These are phyloP conservation scores for Fusarium fracticaudum DNA, from an alignment of 2,329 filamentous ascomycete genomes.

Conservation along the genomic window DNA sequence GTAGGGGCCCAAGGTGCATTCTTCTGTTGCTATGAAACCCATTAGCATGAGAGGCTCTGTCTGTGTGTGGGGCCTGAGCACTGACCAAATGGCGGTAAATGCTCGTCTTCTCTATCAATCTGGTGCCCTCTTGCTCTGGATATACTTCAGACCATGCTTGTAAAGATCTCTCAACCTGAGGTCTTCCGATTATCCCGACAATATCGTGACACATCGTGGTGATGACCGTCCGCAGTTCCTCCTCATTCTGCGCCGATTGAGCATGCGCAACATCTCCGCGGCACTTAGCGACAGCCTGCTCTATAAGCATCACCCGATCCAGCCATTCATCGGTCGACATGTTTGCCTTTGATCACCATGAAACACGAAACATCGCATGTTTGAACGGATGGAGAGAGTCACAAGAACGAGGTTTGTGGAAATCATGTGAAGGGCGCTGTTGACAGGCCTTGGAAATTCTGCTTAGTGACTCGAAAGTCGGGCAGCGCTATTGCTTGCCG, in stretches of 20 bases:
- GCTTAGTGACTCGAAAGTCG: neutral
- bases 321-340: neutral
- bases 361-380: neutral
- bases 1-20: neutral
- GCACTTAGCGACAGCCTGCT: neutral
- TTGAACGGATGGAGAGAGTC: neutral
- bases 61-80: neutral
- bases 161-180: neutral
- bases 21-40: neutral
- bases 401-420: neutral
- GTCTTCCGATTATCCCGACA: neutral
- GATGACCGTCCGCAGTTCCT: neutral
- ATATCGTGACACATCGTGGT: neutral
- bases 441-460: neutral
- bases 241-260: neutral
- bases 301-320: neutral
- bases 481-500: neutral
- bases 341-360: neutral
- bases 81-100: neutral
- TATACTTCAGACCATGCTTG: conserved; percentile 1
- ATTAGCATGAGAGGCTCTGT: neutral
- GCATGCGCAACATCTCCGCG: neutral
- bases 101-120: neutral
- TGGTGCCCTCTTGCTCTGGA: neutral
- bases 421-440: neutral